Conservation (phyloP, 2,329 filamentous ascomycete species). For the Colletotrichum tropicicola region DNA sequence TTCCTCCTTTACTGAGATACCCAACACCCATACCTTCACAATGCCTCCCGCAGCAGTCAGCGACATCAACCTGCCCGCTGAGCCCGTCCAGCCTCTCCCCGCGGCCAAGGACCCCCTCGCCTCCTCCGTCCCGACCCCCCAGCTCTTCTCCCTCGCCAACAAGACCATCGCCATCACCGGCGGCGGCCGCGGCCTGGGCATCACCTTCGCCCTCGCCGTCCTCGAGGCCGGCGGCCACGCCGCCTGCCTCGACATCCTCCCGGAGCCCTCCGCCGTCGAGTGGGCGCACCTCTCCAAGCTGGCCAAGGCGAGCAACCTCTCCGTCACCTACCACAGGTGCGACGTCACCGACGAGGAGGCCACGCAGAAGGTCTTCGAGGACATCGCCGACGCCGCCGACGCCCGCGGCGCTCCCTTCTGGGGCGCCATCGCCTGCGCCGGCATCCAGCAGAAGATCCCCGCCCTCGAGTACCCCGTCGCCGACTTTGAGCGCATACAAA, state of each 20-base stretch:
- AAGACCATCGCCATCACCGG: constrained; percentile 59
- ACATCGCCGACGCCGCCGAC: constrained; percentile 46
- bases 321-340: constrained; percentile 51
- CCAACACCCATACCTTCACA: neutral
- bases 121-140: constrained; percentile 35
- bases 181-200: constrained; percentile 59
- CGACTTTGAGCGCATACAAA: constrained; percentile 74
- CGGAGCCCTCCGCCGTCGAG: constrained; percentile 45
- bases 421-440: constrained; percentile 55
- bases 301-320: constrained; percentile 42
- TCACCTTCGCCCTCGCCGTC: constrained; percentile 57
- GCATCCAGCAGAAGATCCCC: constrained; percentile 56
- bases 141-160: constrained; percentile 54
- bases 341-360: constrained; percentile 56
- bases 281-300: constrained; percentile 53
- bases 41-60: constrained; percentile 37
- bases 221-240: constrained; percentile 59
- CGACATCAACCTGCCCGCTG: constrained; percentile 39
- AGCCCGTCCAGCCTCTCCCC: constrained; percentile 34
- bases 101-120: constrained; percentile 42
- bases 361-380: constrained; percentile 44
- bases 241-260: constrained; percentile 56
- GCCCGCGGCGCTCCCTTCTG: constrained; percentile 42
- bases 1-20: neutral
- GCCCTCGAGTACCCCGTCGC: constrained; percentile 58